Evolutionary conservation across 208 protist species (phyloP).

Genomic region (Tritrichomonas foetus): DNA sequence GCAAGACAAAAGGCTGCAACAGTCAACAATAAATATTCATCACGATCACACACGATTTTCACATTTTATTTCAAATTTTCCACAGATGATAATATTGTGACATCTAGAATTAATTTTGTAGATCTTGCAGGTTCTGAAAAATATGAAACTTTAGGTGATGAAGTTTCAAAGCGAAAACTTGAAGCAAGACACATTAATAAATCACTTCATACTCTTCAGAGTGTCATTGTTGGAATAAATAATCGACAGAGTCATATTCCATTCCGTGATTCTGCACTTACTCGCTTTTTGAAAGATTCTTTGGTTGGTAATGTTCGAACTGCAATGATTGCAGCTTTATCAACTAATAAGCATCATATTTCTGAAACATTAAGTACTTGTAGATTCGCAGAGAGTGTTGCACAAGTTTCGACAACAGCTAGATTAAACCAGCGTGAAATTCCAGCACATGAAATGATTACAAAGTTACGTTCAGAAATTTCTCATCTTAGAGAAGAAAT

Average conservation of each 20-base stretch:
- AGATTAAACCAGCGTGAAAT: background rate
- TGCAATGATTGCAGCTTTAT: background rate
- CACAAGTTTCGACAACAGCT: background rate
- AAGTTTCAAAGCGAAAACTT: background rate
- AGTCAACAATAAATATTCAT: constrained; percentile 41
- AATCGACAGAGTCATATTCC: background rate
- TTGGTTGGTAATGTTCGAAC: background rate
- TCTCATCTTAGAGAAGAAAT: background rate
- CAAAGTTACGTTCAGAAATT: background rate
- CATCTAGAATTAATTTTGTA: constrained; percentile 29
- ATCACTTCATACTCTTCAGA: background rate
- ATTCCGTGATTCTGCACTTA: constrained; percentile 31
- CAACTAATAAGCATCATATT: background rate
- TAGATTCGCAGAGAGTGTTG: constrained; percentile 2
- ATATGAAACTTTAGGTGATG: background rate
- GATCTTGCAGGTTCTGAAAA: constrained; percentile 40
- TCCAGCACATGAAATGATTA: background rate
- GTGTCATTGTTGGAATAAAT: constrained; percentile 6
- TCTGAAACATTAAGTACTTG: constrained; percentile 7
- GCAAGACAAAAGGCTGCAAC: constrained; percentile 10
- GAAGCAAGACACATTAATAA: constrained; percentile 26
- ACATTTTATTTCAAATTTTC: constrained; percentile 9
- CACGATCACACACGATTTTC: constrained; percentile 8
- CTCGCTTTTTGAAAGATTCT: constrained; percentile 36
- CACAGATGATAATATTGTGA: background rate